phyloP scores from a whole-genome alignment of 139 green algal genomes.

The Eudorina sp. region DNA sequence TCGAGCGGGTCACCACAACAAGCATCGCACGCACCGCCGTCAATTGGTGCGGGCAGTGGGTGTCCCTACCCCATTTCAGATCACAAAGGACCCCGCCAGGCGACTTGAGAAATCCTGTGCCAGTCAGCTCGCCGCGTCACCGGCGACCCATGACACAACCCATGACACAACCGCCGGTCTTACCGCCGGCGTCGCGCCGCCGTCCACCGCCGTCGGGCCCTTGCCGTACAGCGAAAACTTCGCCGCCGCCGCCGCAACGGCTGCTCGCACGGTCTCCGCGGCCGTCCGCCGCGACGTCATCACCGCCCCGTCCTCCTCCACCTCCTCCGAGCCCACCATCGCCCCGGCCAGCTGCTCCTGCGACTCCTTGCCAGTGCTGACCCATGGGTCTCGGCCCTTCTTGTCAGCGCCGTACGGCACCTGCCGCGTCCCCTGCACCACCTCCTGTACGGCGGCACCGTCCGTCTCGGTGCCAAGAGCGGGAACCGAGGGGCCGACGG shows the following conservation, averaged over 20 bases:
- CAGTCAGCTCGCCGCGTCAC: background rate
- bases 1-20: no score
- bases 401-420: no score
- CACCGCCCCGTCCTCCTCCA: background rate
- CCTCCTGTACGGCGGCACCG: background rate
- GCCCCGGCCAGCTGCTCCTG: background rate
- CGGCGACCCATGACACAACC: background rate
- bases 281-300: background rate
- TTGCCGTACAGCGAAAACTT: conserved; percentile 14
- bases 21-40: no score
- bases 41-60: no score
- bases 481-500: no score
- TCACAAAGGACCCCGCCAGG: no score
- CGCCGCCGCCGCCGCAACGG: no score
- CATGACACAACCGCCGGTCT: background rate
- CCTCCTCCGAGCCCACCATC: background rate
- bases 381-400: background rate
- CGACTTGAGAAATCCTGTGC: no score
- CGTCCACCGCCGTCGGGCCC: background rate
- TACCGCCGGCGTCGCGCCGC: background rate
- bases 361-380: background rate
- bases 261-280: background rate
- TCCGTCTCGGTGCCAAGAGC: background rate
- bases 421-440: background rate
- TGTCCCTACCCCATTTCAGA: no score